phyloP scores from a whole-genome alignment of 2,329 filamentous ascomycete genomes.

The Piedraia hortae region DNA sequence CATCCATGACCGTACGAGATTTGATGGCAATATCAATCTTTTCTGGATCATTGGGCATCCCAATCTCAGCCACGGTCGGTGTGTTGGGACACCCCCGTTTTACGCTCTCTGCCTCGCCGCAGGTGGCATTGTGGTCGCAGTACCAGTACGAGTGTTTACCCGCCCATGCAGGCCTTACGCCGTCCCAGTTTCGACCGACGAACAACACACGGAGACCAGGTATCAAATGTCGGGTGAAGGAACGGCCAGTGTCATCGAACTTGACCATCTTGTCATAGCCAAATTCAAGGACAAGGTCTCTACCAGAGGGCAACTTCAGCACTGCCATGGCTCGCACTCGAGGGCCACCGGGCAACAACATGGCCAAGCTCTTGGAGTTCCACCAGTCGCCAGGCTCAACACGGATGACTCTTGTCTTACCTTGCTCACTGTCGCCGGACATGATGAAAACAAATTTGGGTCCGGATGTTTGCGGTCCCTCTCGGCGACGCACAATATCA shows the following conservation, averaged over 20 bases:
- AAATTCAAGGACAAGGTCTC: constrained; percentile 1
- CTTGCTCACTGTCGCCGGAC: background rate
- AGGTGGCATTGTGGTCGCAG: background rate
- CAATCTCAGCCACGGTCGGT: constrained; percentile 1
- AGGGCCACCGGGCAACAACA: background rate
- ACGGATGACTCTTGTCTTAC: too few species aligned
- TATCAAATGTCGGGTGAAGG: constrained; percentile 1
- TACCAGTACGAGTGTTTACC: background rate
- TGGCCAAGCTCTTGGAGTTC: background rate
- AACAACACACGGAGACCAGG: constrained; percentile 1
- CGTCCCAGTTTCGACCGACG: constrained; percentile 1
- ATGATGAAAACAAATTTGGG: background rate
- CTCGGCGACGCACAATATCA: background rate
- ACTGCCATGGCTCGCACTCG: background rate
- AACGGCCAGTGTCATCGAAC: background rate
- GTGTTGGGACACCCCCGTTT: constrained; percentile 1
- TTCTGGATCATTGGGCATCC: constrained; percentile 1
- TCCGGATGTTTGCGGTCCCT: background rate
- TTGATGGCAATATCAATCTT: background rate
- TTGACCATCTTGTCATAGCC: constrained; percentile 1
- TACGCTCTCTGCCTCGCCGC: background rate
- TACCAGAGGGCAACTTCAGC: constrained; percentile 1
- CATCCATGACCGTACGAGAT: background rate
- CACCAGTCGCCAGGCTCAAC: background rate
- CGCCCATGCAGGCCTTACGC: background rate